phyloP scores from a whole-genome alignment of 768 basidiomycete genomes.

The Tricholoma sp. region DNA sequence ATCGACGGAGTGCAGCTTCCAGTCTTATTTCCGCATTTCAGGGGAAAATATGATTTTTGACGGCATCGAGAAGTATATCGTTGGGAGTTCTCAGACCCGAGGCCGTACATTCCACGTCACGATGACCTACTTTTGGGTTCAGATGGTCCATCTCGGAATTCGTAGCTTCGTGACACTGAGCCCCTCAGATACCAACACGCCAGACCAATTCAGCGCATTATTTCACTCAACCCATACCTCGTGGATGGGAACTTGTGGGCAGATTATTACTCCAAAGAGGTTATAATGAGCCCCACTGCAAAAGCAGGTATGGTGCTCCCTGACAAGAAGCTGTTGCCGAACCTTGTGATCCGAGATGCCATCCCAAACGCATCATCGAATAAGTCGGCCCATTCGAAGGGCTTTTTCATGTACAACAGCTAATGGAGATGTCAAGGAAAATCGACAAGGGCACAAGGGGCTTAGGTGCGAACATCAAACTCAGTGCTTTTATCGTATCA shows the following conservation, averaged over 20 bases:
- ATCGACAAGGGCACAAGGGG: too few species aligned
- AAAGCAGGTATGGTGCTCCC: constrained; percentile 38
- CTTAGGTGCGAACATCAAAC: too few species aligned
- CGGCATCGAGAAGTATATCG: constrained; percentile 35
- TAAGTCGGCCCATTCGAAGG: too few species aligned
- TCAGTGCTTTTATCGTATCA: too few species aligned
- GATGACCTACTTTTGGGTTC: constrained; percentile 50
- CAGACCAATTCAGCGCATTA: constrained; percentile 31
- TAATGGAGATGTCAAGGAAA: too few species aligned
- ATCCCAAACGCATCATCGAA: constrained; percentile 5
- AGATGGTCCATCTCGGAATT: constrained; percentile 44
- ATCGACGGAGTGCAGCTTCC: neutral
- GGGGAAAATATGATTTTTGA: constrained; percentile 41
- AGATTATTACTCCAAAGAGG: constrained; percentile 39
- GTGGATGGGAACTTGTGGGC: constrained; percentile 36
- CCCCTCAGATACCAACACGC: neutral
- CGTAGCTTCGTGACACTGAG: constrained; percentile 25
- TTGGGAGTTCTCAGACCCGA: constrained; percentile 28
- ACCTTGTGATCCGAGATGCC: constrained; percentile 31
- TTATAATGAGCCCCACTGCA: constrained; percentile 37
- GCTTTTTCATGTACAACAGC: too few species aligned
- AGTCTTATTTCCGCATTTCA: constrained; percentile 7
- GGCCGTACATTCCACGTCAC: constrained; percentile 37
- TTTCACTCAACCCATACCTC: constrained; percentile 36
- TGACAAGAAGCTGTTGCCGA: constrained; percentile 38